Evolutionary conservation across 768 basidiomycete species (phyloP), one percentile per base, ranked within the genome.

Genomic region (Clavulina sp.): DNA sequence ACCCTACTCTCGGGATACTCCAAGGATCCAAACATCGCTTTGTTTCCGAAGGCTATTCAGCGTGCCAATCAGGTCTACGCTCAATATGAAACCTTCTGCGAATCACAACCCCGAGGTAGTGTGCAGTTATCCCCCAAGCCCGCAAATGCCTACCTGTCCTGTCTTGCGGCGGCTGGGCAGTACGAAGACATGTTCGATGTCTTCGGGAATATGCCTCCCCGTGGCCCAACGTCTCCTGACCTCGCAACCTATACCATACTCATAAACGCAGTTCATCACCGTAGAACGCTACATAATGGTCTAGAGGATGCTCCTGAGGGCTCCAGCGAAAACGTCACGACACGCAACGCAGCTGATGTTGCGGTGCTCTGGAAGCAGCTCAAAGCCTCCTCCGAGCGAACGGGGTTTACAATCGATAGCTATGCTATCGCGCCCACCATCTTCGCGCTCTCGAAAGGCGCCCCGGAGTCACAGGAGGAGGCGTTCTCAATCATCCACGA

Each of bases 161-260:
- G 85, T 34, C 73, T 88, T 4, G 80, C 76, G 48, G 70, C 70
- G 32, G 71, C 75, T 4, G 72, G 73, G 13, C 64, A 72, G 6
- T 73, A 78, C 53, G 77, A 84, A 56, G 73, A 73, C 52, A 72
- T 85, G 16, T 83, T 84, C 57, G 82, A 86, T 54, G 75, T 87
- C 47, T 87, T 78, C 65, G 75, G 82, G 56, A 69, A 70, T 13
- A 64, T 88, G 61, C 77, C 79, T 51, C 59, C 70, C n/a, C 70
- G 75, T 2, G 83, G 82, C 5, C 74, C 73, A 2, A 60, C 78
- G n/a, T 68, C 76, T 0, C 75, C 84, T 3, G 69, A 79, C 57
- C 69, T 70, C 48, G 69, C 71, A 56, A 67, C 82, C 23, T 86
- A 74, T 62, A 75, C 80, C 5, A 73, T 74, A 46, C 74, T 88